Percentiles rank a stretch among this genome's conserved stretches.
Conservation (phyloP, 495 filamentous ascomycete genomes). For the Tuber indicum region DNA sequence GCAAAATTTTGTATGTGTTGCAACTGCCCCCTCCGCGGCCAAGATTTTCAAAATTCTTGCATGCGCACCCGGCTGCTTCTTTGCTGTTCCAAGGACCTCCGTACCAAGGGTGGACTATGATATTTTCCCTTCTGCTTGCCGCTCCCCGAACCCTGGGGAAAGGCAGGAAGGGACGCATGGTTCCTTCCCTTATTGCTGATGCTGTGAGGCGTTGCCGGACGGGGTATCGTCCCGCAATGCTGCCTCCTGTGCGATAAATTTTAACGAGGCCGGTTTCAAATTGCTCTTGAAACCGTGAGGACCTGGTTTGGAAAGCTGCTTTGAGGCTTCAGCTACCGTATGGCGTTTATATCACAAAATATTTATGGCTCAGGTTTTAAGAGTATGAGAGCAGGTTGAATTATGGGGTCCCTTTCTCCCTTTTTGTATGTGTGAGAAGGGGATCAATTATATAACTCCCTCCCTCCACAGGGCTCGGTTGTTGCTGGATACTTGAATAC, state of each 20-base stretch:
- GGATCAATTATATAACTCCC: slow-evolving; percentile 12
- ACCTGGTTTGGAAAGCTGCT: slow-evolving; percentile 18
- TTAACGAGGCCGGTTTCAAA: neutral
- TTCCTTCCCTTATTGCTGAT: slow-evolving; percentile 19
- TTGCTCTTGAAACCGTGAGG: slow-evolving; percentile 18
- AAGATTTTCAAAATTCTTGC: too few species aligned
- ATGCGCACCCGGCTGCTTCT: too few species aligned
- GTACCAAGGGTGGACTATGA: neutral
- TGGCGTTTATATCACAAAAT: slow-evolving; percentile 7
- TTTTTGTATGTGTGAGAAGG: slow-evolving; percentile 4
- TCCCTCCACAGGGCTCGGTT: slow-evolving; percentile 22
- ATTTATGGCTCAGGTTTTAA: slow-evolving; percentile 1
- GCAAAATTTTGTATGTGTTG: too few species aligned
- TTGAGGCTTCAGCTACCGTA: neutral
- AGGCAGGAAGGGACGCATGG: slow-evolving; percentile 23
- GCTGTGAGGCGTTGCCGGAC: slow-evolving; percentile 10
- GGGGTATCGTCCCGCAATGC: slow-evolving; percentile 20
- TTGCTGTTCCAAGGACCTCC: neutral
- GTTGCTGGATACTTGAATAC: neutral
- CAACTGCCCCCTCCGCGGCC: too few species aligned
- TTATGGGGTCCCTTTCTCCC: neutral
- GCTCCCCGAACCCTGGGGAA: slow-evolving; percentile 21
- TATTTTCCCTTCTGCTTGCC: slow-evolving; percentile 21
- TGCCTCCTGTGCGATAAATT: neutral
- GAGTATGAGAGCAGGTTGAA: too few species aligned